Conservation (phyloP, 1,139 yeast genomes). For the Debaryomycetaceae sp. region DNA sequence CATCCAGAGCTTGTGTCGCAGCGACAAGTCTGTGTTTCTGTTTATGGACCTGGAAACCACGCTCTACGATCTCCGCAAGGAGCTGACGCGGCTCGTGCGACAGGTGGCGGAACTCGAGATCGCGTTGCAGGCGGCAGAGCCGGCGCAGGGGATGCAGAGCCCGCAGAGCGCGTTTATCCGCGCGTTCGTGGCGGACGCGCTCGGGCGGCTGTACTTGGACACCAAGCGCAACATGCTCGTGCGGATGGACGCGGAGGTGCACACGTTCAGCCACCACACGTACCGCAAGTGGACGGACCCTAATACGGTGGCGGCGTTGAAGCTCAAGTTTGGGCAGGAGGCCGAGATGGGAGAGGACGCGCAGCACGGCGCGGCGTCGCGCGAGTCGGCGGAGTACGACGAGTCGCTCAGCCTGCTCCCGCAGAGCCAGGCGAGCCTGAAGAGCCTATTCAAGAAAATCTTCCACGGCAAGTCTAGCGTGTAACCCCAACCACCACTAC, state of each 20-base stretch:
- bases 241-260: slow-evolving; percentile 10
- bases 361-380: too few relatives aligned
- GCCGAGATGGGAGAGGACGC: too few relatives aligned
- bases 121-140: slow-evolving; percentile 8
- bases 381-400: too few relatives aligned
- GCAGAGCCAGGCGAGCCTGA: too few relatives aligned
- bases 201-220: slow-evolving; percentile 24
- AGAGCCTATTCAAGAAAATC: too few relatives aligned
- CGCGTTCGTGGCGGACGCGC: slow-evolving; percentile 14
- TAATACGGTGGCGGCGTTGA: slow-evolving; percentile 22
- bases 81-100: slow-evolving; percentile 27
- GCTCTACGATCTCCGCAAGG: slow-evolving; percentile 36
- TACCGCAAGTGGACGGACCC: slow-evolving; percentile 7
- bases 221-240: slow-evolving; percentile 22
- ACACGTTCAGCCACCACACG: slow-evolving; percentile 5
- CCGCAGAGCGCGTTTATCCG: slow-evolving; percentile 21
- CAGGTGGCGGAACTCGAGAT: slow-evolving; percentile 18
- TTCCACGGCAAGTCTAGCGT: too few relatives aligned
- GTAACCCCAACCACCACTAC: too few relatives aligned
- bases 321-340: slow-evolving; percentile 20
- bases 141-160: slow-evolving; percentile 24
- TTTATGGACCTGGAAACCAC: slow-evolving; percentile 37
- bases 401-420: too few relatives aligned
- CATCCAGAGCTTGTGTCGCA: slow-evolving; percentile 35
- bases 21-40: slow-evolving; percentile 34